phyloP scores from a whole-genome alignment of 768 basidiomycete species.

The Amanita jacksonii region DNA sequence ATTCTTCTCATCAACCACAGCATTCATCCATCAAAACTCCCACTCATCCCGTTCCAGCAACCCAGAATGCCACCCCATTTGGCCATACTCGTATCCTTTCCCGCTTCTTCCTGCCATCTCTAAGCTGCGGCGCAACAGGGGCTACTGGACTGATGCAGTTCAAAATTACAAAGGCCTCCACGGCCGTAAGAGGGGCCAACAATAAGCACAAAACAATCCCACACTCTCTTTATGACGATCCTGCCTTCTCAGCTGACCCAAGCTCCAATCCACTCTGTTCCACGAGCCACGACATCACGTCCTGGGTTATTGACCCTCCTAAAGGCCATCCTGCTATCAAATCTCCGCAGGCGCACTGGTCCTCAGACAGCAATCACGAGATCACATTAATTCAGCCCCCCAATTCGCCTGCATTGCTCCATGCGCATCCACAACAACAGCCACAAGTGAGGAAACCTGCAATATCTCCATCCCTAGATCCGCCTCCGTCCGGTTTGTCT shows the following conservation, averaged over 20 bases:
- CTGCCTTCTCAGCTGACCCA: conserved; percentile 53
- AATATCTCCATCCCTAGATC: conserved; percentile 15
- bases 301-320: conserved; percentile 22
- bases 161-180: conserved; percentile 6
- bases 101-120: conserved; percentile 13
- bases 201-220: conserved; percentile 17
- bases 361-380: conserved; percentile 12
- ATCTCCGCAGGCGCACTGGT: conserved; percentile 7
- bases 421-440: conserved; percentile 9
- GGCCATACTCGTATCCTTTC: conserved; percentile 9
- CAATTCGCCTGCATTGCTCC: conserved; percentile 22
- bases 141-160: conserved; percentile 4
- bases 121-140: not conserved
- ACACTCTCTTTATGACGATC: conserved; percentile 33
- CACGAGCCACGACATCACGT: conserved; percentile 14
- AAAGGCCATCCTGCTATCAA: conserved; percentile 24
- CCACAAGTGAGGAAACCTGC: conserved; percentile 9
- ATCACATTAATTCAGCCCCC: conserved; percentile 24
- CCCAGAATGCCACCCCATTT: not conserved
- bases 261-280: conserved; percentile 29
- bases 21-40: conserved; percentile 4
- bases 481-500: conserved; percentile 8
- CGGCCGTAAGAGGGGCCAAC: not conserved
- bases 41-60: not conserved
- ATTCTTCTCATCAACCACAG: not conserved